phyloP scores from a whole-genome alignment of 306 rosid genomes.

The Styphnolobium japonicum region DNA sequence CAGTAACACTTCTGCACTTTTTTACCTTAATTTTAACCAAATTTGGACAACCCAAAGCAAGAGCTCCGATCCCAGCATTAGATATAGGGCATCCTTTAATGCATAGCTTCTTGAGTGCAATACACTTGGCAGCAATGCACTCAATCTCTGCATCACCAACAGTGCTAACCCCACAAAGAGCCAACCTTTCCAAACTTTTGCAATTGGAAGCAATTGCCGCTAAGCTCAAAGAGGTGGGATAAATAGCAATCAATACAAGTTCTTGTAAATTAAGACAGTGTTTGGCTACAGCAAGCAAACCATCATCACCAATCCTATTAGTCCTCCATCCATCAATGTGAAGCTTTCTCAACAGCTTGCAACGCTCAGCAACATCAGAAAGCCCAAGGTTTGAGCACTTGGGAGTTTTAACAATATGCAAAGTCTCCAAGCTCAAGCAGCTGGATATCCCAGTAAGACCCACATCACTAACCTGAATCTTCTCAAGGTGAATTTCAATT shows the following conservation, averaged over 20 bases:
- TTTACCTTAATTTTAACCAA: constrained; percentile 79
- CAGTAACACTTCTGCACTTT: constrained; percentile 71
- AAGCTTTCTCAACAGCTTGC: constrained; percentile 70
- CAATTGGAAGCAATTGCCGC: constrained; percentile 64
- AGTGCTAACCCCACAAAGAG: constrained; percentile 71
- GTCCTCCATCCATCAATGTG: constrained; percentile 90
- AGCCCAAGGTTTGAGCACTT: constrained; percentile 73
- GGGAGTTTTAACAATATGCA: constrained; percentile 64
- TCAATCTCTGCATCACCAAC: constrained; percentile 76
- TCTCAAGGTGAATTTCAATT: constrained; percentile 71
- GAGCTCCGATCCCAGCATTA: constrained; percentile 58
- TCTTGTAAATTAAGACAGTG: constrained; percentile 66
- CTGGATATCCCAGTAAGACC: constrained; percentile 65
- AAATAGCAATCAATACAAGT: constrained; percentile 74
- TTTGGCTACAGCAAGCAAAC: constrained; percentile 58
- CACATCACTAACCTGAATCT: constrained; percentile 71
- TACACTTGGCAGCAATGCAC: constrained; percentile 68
- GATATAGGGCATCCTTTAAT: constrained; percentile 86
- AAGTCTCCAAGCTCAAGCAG: constrained; percentile 53
- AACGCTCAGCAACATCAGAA: constrained; percentile 51
- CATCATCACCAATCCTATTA: constrained; percentile 71
- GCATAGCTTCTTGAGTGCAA: constrained; percentile 71
- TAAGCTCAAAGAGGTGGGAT: constrained; percentile 57
- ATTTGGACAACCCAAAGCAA: constrained; percentile 78
- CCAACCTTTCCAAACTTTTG: constrained; percentile 64